Base-by-base conservation (phyloP, 148 eudicot species). In the Fagopyrum esculentum region DNA sequence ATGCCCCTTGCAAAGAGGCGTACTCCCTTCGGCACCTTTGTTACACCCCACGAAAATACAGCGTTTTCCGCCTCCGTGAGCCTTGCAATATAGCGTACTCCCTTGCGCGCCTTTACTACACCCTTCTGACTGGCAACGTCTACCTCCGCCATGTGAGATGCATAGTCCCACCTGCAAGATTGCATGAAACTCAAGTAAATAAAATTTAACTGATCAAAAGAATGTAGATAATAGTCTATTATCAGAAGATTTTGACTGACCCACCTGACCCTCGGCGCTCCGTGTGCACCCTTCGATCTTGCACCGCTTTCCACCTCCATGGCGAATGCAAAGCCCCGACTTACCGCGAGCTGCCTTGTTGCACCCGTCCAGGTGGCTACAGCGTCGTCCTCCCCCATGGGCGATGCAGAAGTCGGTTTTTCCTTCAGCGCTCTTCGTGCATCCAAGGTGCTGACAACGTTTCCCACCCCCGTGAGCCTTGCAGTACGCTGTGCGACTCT, bases 401-500 rank as follows among this genome's bases (percentile, higher is more conserved):
- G 99, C 92, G 5, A 92, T 95, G 90, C 99, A 95, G 56, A 74
- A 76, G 54, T 92, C 99, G 0, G 99, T 95, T 76, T 81, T 90
- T 1, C 97, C 96, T 84, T 95, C 99, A 0, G 99, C 97, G 73
- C 97, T 90, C 80, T 95, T 95, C 2, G 96, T 92, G 80, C 99
- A 95, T 35, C 97, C 99, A 40, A 92, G 83, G 60, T 84, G 86
- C 77, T 89, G 87, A 70, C 99, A 95, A 77, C 99, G 82, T 75
- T 76, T 83, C 9, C 99, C 98, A 12, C 99, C 99, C n/a, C 99
- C 99, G 44, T 95, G 99, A 35, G 97, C 90, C 81, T 92, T 95
- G 78, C 99, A 95, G 71, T 80, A 95, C 35, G 96, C 97, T 0
- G 97, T 92, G 15, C 92, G 84, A 82, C 96, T 92, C 80, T 92